Evolutionary conservation across 1,284 basidiomycete species (phyloP).

Genomic region (Puccinia horiana): DNA sequence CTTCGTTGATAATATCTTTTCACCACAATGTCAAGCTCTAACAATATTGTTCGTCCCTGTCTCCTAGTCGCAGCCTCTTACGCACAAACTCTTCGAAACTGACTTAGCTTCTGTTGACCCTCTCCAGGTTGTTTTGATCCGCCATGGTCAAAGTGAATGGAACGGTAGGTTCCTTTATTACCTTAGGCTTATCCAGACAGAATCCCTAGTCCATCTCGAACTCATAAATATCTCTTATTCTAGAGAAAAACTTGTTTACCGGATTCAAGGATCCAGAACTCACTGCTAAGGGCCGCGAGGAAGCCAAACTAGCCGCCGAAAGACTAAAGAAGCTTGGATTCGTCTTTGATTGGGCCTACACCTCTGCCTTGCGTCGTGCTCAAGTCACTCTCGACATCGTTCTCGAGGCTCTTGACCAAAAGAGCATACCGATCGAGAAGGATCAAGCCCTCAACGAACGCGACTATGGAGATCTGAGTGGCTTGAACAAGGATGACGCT

Average conservation of each 20-base stretch:
- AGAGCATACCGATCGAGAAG: conserved; percentile 57
- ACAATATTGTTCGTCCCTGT: conserved; percentile 11
- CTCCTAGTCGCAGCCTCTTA: neutral
- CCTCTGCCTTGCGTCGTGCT: conserved; percentile 60
- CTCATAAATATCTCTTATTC: neutral
- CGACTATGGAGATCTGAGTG: conserved; percentile 56
- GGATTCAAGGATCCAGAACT: conserved; percentile 50
- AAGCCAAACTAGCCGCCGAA: conserved; percentile 54
- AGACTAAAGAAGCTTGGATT: conserved; percentile 54
- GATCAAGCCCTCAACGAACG: conserved; percentile 61
- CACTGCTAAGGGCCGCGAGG: conserved; percentile 53
- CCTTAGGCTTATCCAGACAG: neutral
- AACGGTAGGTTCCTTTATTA: conserved; percentile 18
- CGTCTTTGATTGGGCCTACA: conserved; percentile 59
- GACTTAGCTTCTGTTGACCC: neutral
- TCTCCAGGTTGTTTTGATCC: conserved; percentile 49
- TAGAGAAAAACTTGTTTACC: conserved; percentile 51
- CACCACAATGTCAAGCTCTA: conserved; percentile 12
- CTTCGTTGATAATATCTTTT: neutral
- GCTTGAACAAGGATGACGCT: conserved; percentile 55
- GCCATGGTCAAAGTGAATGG: conserved; percentile 52
- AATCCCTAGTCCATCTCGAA: neutral
- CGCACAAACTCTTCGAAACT: neutral
- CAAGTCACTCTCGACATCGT: conserved; percentile 60
- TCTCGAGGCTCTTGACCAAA: conserved; percentile 60